Evolutionary conservation across 2,329 filamentous ascomycete species (phyloP).

Genomic region (Gyromitra esculenta): DNA sequence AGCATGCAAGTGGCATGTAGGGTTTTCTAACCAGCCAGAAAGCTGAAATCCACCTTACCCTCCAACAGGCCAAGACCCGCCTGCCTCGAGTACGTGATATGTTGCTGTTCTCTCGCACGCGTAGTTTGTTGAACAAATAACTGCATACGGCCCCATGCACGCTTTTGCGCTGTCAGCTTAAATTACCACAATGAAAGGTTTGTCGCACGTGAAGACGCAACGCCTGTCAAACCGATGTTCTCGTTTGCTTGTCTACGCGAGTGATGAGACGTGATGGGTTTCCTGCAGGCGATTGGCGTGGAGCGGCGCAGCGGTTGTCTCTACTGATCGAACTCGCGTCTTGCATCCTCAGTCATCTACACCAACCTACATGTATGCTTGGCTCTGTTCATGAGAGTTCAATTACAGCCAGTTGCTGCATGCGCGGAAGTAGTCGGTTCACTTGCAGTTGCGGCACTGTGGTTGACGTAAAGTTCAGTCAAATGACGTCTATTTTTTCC

Average conservation of each 20-base stretch:
- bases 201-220: not conserved
- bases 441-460: conserved; percentile 1
- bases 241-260: not conserved
- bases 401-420: not conserved
- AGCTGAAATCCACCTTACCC: too few species aligned
- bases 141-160: not conserved
- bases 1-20: too few species aligned
- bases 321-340: not conserved
- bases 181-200: not conserved
- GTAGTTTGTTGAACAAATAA: not conserved
- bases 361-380: not conserved
- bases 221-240: not conserved
- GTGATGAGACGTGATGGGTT: conserved; percentile 21
- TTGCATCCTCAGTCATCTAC: not conserved
- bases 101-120: not conserved
- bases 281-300: not conserved
- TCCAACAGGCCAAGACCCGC: too few species aligned
- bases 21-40: too few species aligned
- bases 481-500: conserved; percentile 7
- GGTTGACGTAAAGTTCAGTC: conserved; percentile 10
- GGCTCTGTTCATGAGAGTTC: not conserved
- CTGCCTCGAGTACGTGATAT: not conserved
- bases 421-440: not conserved
- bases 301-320: not conserved
- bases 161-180: not conserved